phyloP scores from a whole-genome alignment of 805 yeast species.

The Kodamaea leandrae region DNA sequence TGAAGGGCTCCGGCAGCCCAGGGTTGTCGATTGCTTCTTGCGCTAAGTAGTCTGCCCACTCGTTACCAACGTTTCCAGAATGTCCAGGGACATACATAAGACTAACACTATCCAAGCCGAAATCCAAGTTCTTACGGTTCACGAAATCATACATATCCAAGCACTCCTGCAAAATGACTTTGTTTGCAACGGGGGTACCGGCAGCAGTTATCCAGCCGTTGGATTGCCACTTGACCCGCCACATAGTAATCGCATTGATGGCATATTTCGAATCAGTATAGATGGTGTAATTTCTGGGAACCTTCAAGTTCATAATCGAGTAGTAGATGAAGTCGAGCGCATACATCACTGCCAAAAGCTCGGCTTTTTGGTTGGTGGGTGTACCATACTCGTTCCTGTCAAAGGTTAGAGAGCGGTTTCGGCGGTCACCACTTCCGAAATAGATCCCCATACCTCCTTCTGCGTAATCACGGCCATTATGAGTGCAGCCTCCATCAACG shows the following conservation, averaged over 20 bases:
- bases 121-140: slow-evolving; percentile 31
- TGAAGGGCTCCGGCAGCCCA: too few species aligned
- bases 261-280: slow-evolving; percentile 73
- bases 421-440: slow-evolving; percentile 53
- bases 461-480: slow-evolving; percentile 47
- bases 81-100: slow-evolving; percentile 74
- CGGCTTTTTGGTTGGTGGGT: slow-evolving; percentile 82
- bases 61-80: slow-evolving; percentile 66
- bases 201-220: slow-evolving; percentile 51
- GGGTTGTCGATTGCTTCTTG: too few species aligned
- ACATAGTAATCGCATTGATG: slow-evolving; percentile 52
- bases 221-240: slow-evolving; percentile 57
- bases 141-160: slow-evolving; percentile 30
- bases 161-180: slow-evolving; percentile 45
- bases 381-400: slow-evolving; percentile 15
- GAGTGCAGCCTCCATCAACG: slow-evolving; percentile 76
- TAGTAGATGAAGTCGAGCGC: slow-evolving; percentile 52
- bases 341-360: slow-evolving; percentile 60
- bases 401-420: slow-evolving; percentile 57
- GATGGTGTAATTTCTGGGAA: slow-evolving; percentile 36
- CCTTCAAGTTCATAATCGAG: slow-evolving; percentile 20
- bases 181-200: slow-evolving; percentile 49
- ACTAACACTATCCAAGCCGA: slow-evolving; percentile 37
- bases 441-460: slow-evolving; percentile 75
- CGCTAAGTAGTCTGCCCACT: slow-evolving; percentile 73